Base-by-base conservation (phyloP, 1,284 basidiomycete genomes). In the Malassezia caprae region DNA sequence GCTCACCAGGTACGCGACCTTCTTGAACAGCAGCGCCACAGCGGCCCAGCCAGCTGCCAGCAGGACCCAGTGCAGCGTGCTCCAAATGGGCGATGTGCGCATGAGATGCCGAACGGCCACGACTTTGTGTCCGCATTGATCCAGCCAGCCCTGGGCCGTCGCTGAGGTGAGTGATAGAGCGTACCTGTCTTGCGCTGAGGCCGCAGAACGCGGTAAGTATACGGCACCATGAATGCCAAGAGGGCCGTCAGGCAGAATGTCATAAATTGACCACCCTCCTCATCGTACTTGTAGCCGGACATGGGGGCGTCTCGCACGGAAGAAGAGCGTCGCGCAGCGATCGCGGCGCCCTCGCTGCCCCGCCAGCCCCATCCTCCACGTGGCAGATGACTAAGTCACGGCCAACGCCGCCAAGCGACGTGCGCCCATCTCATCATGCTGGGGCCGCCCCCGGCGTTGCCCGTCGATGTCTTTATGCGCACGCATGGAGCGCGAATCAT, bases 21-120 rank as follows among this genome's bases (percentile, higher is more conserved):
- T 79, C n/a, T 81, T 78, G 48, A 84, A 80, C 47, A 93, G 77
- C 69, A 81, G 84, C 11, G 78, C 84, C 52, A 90, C 83, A 3
- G 83, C 60, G 3, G 79, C 77, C 90, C 90, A 96, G 51, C 89
- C 89, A 15, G 79, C 74, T 26, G 83, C 59, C 12, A 91, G 54
- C 26, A 72, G 61, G 34, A 67, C 40, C 44, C 15, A 27, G 15
- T 28, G 39, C 13, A 43, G n/a, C 8, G 26, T 21, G 3, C 6
- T 24, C 17, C 15, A 19, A 2, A 21, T 4, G 3, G 27, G 23
- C 10, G 55, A 44, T 39, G 37, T 8, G 21, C 41, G 37, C 45
- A 52, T 42, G 13, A 57, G 26, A 4, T 8, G 21, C 49, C 55
- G 52, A 26, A 70, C 66, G n/a, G 58, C 50, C 5, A 32, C 26